phyloP scores from a whole-genome alignment of 805 yeast genomes.

The Blastobotrys parvus region DNA sequence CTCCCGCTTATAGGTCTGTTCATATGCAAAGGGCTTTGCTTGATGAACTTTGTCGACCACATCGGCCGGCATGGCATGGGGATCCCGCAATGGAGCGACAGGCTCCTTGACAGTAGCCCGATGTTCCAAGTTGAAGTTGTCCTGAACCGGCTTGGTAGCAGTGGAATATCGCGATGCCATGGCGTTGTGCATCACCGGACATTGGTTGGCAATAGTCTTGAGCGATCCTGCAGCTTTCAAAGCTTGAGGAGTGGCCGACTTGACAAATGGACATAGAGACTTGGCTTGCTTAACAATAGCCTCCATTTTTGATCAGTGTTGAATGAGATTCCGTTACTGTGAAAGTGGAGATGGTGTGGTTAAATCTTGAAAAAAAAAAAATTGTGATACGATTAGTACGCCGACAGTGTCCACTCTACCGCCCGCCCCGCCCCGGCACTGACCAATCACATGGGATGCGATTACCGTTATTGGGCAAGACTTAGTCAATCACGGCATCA shows the following conservation, averaged over 20 bases:
- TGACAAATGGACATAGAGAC: constrained; percentile 78
- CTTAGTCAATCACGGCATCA: too few relatives aligned
- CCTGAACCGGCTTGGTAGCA: constrained; percentile 13
- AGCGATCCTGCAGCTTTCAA: constrained; percentile 45
- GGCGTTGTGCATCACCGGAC: constrained; percentile 92
- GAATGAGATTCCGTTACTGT: not conserved
- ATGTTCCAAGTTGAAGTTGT: constrained; percentile 4
- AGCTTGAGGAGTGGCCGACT: constrained; percentile 45
- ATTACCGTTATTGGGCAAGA: too few relatives aligned
- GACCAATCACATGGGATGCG: too few relatives aligned
- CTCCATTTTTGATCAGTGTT: constrained; percentile 47
- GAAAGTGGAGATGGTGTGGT: not conserved
- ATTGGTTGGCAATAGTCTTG: constrained; percentile 53
- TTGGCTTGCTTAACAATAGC: constrained; percentile 66
- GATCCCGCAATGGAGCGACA: not conserved
- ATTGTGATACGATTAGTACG: too few relatives aligned
- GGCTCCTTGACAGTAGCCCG: not conserved
- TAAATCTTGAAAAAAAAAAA: too few relatives aligned
- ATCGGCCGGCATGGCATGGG: not conserved
- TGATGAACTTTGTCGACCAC: not conserved
- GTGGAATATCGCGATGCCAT: constrained; percentile 29
- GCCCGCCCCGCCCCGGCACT: too few relatives aligned
- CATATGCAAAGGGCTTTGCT: constrained; percentile 48
- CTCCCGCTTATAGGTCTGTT: constrained; percentile 59
- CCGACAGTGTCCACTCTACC: too few relatives aligned